A percentile compares a stretch with the other conserved stretches of the same genome.
phyloP scores from a whole-genome alignment of 306 rosid species.

The Astragalus membranaceus region DNA sequence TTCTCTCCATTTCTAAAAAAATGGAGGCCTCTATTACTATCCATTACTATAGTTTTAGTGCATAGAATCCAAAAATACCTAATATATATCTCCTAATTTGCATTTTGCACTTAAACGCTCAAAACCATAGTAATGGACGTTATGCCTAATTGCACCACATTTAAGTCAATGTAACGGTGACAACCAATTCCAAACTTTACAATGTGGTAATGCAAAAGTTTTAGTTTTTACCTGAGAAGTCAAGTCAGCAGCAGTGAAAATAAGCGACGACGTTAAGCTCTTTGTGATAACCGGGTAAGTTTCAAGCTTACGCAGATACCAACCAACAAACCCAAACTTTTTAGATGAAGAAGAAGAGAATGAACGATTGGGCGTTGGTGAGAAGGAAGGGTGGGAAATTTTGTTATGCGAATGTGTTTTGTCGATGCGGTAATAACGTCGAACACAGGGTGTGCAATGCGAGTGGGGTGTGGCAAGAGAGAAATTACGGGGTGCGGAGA shows the following conservation, averaged over 20 bases:
- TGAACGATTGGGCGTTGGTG: not conserved
- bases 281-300: constrained; percentile 45
- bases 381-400: not conserved
- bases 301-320: constrained; percentile 58
- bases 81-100: too few species aligned
- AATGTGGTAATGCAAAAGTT: too few species aligned
- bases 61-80: too few species aligned
- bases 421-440: constrained; percentile 10
- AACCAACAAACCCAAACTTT: constrained; percentile 42
- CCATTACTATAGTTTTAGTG: too few species aligned
- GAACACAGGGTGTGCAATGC: constrained; percentile 32
- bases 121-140: too few species aligned
- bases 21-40: too few species aligned
- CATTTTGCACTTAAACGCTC: too few species aligned
- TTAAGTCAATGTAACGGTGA: too few species aligned
- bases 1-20: too few species aligned
- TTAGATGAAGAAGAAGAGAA: constrained; percentile 23
- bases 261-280: constrained; percentile 47
- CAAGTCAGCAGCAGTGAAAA: constrained; percentile 51
- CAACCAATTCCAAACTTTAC: too few species aligned
- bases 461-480: not conserved
- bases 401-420: not conserved
- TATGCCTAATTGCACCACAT: too few species aligned
- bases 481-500: not conserved
- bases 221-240: constrained; percentile 53